Evolutionary conservation across 2,329 filamentous ascomycete genomes (phyloP), one percentile per base, ranked within the genome.

Genomic region (Cercospora sojina): DNA sequence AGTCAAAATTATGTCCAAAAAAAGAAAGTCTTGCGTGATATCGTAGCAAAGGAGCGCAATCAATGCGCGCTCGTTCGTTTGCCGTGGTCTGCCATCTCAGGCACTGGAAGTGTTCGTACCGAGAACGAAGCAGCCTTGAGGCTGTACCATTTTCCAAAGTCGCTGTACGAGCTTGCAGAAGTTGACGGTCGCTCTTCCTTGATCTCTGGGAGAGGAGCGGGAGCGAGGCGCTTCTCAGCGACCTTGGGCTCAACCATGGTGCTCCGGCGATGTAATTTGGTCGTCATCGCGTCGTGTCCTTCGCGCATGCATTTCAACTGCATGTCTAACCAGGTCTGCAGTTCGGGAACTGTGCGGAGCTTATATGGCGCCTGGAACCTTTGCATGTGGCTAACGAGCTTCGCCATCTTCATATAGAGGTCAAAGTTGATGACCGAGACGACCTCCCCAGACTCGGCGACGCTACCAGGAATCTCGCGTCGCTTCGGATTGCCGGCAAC

Each of bases 361-460:
- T 90, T 87, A 78, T 98, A 98, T 0, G 93, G 92, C 20, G 97
- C 91, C 79, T 99, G 95, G 82, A 98, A 98, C 18, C 93, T 90
- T 78, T 99, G 95, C 7, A 99, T 86, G 74, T 98, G 94, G 69
- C 92, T 91, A 74, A 99, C 96, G 76, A 98, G 96, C 80, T 93
- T 95, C 55, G 94, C 93, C 2, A 93, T 98, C 72, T 93, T 92
- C 74, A 89, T 91, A 77, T 98, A 93, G 81, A 98, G 98, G 83
- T 98, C 94, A 74, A 97, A 98, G 80, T 99, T 99, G 84, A 99
- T 92, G 32, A 98, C 91, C 0, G 88, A 88, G 74, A 92, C 85
- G 27, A 88, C 86, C 29, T 82, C 80, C 31, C 88, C 85, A n/a
- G 91, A 87, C 13, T 83, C 82, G 6, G 83, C 82, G 38, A 80